Base-by-base conservation (phyloP, 306 rosid genomes). In the Citrullus colocynthis region DNA sequence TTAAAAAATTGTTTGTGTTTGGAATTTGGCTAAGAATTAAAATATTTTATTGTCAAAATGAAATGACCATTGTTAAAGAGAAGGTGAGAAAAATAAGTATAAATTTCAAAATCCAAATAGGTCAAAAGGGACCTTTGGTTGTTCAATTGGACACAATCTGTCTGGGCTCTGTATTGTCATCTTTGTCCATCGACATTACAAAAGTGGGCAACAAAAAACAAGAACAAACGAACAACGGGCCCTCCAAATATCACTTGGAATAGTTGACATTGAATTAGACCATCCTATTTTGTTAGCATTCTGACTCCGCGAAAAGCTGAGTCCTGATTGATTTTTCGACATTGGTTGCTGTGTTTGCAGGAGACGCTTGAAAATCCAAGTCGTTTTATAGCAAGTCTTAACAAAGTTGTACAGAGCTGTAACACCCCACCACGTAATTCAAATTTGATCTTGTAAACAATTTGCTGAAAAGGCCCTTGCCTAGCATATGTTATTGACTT, bases 401-500 rank as follows among this genome's bases (percentile, higher is more conserved):
- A 85, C 86, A 80, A 48, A 90, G 83, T 81, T 91, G 91, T 91
- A 88, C 96, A 89, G 88, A 81, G 85, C 81, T 82, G 82, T 86
- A 80, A 88, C 87, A 78, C 84, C 84, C 54, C 54, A 18, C 54
- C 78, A 81, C 74, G 63, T 80, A 79, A 78, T 69, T 55, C 51
- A 78, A 63, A 82, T 30, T 73, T 73, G 77, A 73, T 73, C 11
- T 15, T 73, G 60, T 73, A 73, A 73, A 72, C 77, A 28, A 48
- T 48, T 72, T 72, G 37, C 77, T 49, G 44, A 34, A 72, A 48
- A 32, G 77, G 59, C 44, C 77, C 44, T 73, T 73, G 61, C 61
- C 77, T 32, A 30, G 34, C 77, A 28, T 28, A 73, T 73, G 44
- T 72, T 72, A 49, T 72, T 30, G 44, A 51, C 77, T 72, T 72